A percentile compares a stretch with the other conserved stretches of the same genome.
Conservation (phyloP, 208 protist species). For the Acanthamoeba castellanii region DNA sequence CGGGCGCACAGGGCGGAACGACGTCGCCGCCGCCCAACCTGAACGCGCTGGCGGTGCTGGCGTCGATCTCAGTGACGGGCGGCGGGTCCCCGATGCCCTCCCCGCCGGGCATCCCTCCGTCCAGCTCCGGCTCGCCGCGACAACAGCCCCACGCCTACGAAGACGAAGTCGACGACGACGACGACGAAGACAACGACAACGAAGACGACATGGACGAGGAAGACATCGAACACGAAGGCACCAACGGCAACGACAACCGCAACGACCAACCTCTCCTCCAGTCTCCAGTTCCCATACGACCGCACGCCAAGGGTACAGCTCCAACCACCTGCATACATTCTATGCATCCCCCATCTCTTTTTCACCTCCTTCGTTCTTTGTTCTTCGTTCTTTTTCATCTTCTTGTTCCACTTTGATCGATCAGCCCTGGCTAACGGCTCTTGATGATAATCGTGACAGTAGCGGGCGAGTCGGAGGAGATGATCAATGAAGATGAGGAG, state of each 20-base stretch:
- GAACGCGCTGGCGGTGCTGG: constrained; percentile 4
- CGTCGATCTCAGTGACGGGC: background rate
- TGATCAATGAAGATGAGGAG: background rate
- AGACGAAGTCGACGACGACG: background rate
- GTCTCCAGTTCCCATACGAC: background rate
- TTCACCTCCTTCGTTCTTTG: background rate
- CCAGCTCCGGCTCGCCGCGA: background rate
- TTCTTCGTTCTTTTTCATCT: constrained; percentile 6
- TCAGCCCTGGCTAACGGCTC: background rate
- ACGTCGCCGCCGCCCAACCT: constrained; percentile 12
- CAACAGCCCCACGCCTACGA: background rate
- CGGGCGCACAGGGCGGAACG: background rate
- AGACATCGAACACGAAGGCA: background rate
- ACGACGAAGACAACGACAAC: background rate
- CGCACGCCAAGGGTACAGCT: background rate
- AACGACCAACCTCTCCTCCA: background rate
- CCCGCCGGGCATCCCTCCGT: background rate
- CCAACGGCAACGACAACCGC: background rate
- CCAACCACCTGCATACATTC: too few species aligned
- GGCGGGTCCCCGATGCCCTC: background rate
- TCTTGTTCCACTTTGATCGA: background rate
- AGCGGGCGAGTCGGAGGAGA: background rate
- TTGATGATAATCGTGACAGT: background rate
- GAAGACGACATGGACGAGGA: background rate
- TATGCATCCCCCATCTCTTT: too few species aligned